Base-by-base conservation (phyloP, 768 basidiomycete species). In the Suillus americanus region DNA sequence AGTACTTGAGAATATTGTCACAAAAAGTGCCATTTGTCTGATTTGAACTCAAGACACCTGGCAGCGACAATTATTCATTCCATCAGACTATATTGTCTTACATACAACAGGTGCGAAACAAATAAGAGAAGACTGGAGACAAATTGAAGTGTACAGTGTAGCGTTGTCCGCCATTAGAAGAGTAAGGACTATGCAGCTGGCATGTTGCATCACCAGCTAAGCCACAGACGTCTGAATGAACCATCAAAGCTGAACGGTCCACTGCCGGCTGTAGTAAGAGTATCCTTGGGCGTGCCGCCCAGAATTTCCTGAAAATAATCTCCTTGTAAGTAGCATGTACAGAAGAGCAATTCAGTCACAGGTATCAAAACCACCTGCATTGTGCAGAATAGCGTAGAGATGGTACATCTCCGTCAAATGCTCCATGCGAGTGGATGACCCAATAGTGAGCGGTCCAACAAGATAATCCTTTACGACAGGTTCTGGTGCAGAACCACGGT, bases 191-290 rank as follows among this genome's bases (percentile, higher is more conserved):
- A n/a, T n/a, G n/a, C n/a, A n/a, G n/a, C n/a, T n/a, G 86, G 78
- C 1, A 76, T 70, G 67, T 83, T 86, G 54, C 79, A 77, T 48
- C 80, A 77, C 80, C 83, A 84, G 14, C 78, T 77, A 35, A 85
- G 66, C 86, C 86, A 87, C 38, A 79, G 68, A 16, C 86, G 79
- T 56, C 87, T 79, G 79, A 86, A 88, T 16, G 79, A 75, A 8
- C 88, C 88, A 67, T 89, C 87, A 67, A 83, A 88, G 60, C 83
- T 83, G 70, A 85, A 81, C 2, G 87, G 87, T 0, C 81, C 86
- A 43, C 72, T 73, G 2, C 76, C 79, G 2, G 78, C 83, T 2
- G 79, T 79, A 3, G 81, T 68, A 12, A 89, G 78, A 0, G 86
- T 86, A 64, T 85, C 84, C 60, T 82, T 84, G 12, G 75, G 73